phyloP scores from a whole-genome alignment of 306 rosid genomes.

The Cicer pinnatifidum region DNA sequence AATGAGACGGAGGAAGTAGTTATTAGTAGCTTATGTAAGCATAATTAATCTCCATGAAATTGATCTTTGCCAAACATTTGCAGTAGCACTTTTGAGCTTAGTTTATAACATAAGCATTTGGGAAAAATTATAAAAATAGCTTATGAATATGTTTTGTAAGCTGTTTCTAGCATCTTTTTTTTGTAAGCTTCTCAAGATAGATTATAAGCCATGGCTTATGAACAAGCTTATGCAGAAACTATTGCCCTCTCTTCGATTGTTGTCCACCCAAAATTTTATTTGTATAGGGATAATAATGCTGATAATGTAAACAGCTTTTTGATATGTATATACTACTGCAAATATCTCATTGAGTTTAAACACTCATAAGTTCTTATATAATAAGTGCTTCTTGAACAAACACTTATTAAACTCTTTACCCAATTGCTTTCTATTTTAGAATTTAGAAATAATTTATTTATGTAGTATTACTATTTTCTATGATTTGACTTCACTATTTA shows the following conservation, averaged over 20 bases:
- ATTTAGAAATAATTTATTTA: neutral
- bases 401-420: neutral
- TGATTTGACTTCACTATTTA: neutral
- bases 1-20: no score
- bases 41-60: conserved; percentile 3
- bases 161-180: neutral
- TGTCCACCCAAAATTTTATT: neutral
- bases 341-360: neutral
- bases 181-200: neutral
- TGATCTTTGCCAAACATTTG: conserved; percentile 4
- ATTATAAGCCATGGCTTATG: neutral
- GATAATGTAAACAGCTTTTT: neutral
- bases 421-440: neutral
- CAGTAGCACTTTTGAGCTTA: neutral
- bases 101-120: no score
- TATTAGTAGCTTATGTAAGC: no score
- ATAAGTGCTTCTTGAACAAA: neutral
- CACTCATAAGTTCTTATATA: neutral
- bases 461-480: neutral
- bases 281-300: neutral
- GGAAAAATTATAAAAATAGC: neutral
- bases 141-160: neutral
- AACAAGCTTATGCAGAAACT: neutral
- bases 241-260: neutral
- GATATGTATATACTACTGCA: neutral